These are phyloP conservation scores for Epichloe elymi DNA, from an alignment of 2,329 filamentous ascomycete genomes.

Conservation along the genomic window DNA sequence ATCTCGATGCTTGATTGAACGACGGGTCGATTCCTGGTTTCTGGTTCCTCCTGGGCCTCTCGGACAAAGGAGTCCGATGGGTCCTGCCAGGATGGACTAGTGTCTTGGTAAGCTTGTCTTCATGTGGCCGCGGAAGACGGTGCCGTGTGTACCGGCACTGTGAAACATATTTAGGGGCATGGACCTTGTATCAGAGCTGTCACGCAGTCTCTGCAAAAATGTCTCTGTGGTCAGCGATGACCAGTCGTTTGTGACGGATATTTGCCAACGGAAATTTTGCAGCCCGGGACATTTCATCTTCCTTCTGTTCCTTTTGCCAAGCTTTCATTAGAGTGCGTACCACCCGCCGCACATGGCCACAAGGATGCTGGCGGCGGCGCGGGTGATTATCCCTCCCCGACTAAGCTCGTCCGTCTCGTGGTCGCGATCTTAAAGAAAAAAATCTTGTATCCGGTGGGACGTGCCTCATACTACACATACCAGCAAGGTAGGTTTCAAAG, in stretches of 20 bases:
- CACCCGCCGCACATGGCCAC: too few relatives aligned
- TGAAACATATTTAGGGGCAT: background rate
- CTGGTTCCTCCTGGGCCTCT: background rate
- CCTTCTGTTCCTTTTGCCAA: too few relatives aligned
- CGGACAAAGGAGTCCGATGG: background rate
- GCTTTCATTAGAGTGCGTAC: too few relatives aligned
- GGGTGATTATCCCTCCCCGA: too few relatives aligned
- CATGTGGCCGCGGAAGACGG: background rate
- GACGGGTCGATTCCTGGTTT: background rate
- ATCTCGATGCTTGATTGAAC: too few relatives aligned
- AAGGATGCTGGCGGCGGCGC: too few relatives aligned
- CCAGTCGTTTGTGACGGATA: too few relatives aligned
- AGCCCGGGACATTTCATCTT: too few relatives aligned
- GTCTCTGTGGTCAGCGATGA: background rate
- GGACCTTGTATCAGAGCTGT: background rate
- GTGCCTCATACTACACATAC: background rate
- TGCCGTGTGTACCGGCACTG: background rate
- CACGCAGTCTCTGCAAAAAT: background rate
- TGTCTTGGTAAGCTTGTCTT: background rate
- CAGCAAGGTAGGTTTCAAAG: background rate
- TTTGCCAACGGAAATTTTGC: too few relatives aligned
- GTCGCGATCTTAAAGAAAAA: too few relatives aligned
- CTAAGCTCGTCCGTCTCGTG: too few relatives aligned
- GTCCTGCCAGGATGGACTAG: background rate
- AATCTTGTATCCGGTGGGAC: background rate